Evolutionary conservation across 2,329 filamentous ascomycete genomes (phyloP), one percentile per base, ranked within the genome.

Genomic region (Emmonsiellopsis sp.): DNA sequence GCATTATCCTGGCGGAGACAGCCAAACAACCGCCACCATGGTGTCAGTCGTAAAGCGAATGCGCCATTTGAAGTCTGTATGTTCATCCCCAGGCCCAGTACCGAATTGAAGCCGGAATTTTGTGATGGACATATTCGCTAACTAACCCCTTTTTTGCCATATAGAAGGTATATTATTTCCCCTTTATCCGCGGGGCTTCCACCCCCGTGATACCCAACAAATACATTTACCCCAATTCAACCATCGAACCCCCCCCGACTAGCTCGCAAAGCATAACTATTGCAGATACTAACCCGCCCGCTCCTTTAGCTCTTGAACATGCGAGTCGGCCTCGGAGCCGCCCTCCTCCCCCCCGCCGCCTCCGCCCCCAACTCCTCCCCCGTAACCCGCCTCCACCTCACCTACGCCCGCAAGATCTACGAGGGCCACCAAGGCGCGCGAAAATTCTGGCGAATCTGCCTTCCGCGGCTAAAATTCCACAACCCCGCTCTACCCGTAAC

Each of bases 381-480:
- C 56, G 65, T 74, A 46, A 71, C 71, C 47, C 68, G 71, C 33
- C 63, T 74, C 43, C 70, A 72, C 59, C 65, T 75, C 47, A 71
- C 70, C 58, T 75, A 74, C 57, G 70, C 71, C 27, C 63, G 57
- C 51, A 73, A 71, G 56, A 69, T 70, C 57, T 68, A 74, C 58
- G 63, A 65, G 58, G 64, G 66, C 52, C 65, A 68, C 58, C 63
- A 63, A 55, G 70, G 68, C 45, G 65, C 67, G 59, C 95, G 91
- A 65, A 88, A 88, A 74, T 96, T 98, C 79, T 95, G 89, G 88
- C 83, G 81, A 58, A 77, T 84, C 56, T 86, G 84, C 67, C 83
- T 97, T 47, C 88, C 88, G 21, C 83, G 88, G 54, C 77, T 98
- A 60, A 96, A 98, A 78, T 98, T 85, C 75, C 86, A 95, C 78